Conservation (phyloP, 2,329 filamentous ascomycete genomes). For the Myriosclerotinia curreyana region DNA sequence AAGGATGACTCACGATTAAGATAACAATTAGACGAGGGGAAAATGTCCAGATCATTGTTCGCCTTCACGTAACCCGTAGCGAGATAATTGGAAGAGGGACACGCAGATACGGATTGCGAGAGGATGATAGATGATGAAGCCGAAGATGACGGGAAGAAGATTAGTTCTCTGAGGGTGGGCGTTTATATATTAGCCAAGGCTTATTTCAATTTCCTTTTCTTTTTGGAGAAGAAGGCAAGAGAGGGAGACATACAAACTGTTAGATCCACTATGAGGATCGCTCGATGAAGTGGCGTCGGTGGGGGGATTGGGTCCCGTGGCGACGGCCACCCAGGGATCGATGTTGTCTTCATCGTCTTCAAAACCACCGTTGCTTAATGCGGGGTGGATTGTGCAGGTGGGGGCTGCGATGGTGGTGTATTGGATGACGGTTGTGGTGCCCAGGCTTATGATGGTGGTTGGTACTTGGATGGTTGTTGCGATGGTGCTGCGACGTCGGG, state of each 20-base stretch:
- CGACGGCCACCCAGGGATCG: background rate
- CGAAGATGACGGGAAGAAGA: conserved; percentile 1
- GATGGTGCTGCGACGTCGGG: conserved; percentile 1
- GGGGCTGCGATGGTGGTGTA: background rate
- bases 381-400: background rate
- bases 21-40: background rate
- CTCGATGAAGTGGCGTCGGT: background rate
- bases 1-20: background rate
- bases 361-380: background rate
- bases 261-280: background rate
- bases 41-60: background rate
- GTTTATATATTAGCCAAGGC: background rate
- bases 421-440: conserved; percentile 3
- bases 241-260: background rate
- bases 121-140: background rate
- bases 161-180: background rate
- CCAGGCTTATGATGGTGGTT: conserved; percentile 1
- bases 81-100: conserved; percentile 8
- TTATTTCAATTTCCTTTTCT: no score
- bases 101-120: background rate
- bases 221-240: no score
- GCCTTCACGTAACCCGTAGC: conserved; percentile 6
- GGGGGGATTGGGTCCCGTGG: background rate
- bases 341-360: background rate
- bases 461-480: conserved; percentile 5